Base-by-base conservation (phyloP, 176 grass and related monocot species). In the Guadua angustifolia region DNA sequence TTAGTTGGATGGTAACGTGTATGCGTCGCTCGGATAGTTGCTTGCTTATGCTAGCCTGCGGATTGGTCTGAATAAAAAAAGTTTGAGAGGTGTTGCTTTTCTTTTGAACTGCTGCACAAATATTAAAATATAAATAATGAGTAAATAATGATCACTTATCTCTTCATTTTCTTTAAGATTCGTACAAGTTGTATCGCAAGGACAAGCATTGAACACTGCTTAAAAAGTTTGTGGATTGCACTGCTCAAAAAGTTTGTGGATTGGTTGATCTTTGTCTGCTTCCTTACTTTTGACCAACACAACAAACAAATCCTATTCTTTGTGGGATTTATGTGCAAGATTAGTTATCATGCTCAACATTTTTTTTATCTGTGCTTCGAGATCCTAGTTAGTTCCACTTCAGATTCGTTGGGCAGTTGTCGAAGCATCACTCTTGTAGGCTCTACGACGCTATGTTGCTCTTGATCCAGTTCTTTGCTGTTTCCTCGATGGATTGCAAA, bases 391-490 rank as follows among this genome's bases (percentile, higher is more conserved):
- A 35, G 66, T 78, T 72, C n/a, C 14, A 75, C 7, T 53, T 29
- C 12, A 79, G 35, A 70, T 88, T 88, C 29, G 63, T 36, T 83
- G n/a, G 42, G 55, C 55, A 16, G 56, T 65, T 79, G 63, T 51
- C 10, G 42, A 35, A 19, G 62, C 82, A 17, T 46, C 73, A 69
- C 83, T 69, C 50, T 44, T 45, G 33, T 55, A 5, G 51, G 18
- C 19, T 49, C 24, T 49, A 5, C 22, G 11, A n/a, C 19, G 38
- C 17, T 60, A 5, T 35, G 17, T 61, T 47, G 73, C 73, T 59
- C 43, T 42, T 36, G 51, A 69, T 85, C 39, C 25, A 39, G 8
- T 17, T 36, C 22, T 57, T 36, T 7, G 4, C 24, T 55, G 50
- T 85, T 59, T 52, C 11, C 5, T 75, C 29, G 22, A 9, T 1